phyloP scores from a whole-genome alignment of 2,329 filamentous ascomycete genomes.

The Lasiodiplodia sp. region DNA sequence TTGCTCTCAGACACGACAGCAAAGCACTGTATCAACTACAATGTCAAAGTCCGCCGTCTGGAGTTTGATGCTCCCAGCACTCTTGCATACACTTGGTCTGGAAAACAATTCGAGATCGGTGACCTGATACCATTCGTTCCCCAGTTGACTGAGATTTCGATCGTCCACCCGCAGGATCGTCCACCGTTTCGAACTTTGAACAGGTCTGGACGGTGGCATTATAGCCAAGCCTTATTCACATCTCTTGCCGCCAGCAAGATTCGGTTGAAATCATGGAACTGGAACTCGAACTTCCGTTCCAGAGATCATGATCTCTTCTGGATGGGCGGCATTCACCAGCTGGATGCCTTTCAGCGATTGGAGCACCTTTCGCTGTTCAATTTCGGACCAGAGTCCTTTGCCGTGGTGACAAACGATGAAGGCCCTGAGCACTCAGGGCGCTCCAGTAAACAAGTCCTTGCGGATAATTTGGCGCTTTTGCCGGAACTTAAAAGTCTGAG shows the following conservation, averaged over 20 bases:
- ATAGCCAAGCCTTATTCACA: conserved; percentile 70
- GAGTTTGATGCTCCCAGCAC: conserved; percentile 71
- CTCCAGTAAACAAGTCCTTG: conserved; percentile 52
- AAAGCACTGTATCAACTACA: conserved; percentile 63
- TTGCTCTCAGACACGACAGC: conserved; percentile 62
- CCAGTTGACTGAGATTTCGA: conserved; percentile 72
- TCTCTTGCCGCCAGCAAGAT: conserved; percentile 62
- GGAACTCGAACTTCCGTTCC: conserved; percentile 60
- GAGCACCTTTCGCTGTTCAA: conserved; percentile 46
- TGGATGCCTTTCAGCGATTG: conserved; percentile 47
- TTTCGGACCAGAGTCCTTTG: conserved; percentile 36
- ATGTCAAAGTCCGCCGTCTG: conserved; percentile 73
- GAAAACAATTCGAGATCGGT: conserved; percentile 62
- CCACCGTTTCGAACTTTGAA: conserved; percentile 65
- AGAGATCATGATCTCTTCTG: conserved; percentile 37
- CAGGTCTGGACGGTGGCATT: conserved; percentile 66
- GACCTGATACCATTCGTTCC: conserved; percentile 70
- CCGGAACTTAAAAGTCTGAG: conserved; percentile 71
- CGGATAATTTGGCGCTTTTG: conserved; percentile 63
- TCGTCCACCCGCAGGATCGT: conserved; percentile 74
- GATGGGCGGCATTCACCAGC: conserved; percentile 56
- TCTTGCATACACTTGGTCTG: conserved; percentile 62
- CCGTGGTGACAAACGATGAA: conserved; percentile 1
- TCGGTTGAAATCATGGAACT: conserved; percentile 60
- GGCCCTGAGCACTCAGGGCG: conserved; percentile 41